Conservation (phyloP, 1,139 yeast genomes). For the Debaryomyces fabryi region DNA sequence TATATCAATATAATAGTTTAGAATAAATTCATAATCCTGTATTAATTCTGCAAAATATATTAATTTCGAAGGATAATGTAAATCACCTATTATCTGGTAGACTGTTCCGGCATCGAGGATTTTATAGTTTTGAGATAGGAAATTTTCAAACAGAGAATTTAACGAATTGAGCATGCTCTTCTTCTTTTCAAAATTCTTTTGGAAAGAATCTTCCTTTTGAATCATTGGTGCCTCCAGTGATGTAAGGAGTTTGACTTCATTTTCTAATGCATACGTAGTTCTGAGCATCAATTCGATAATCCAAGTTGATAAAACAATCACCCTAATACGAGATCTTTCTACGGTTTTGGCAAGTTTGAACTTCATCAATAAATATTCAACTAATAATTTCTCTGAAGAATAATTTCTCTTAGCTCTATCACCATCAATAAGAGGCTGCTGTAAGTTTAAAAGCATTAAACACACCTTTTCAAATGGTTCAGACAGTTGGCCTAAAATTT, state of each 20-base stretch:
- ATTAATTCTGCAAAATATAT: conserved; percentile 69
- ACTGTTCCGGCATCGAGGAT: conserved; percentile 64
- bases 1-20: conserved; percentile 66
- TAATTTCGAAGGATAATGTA: conserved; percentile 65
- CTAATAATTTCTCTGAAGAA: conserved; percentile 39
- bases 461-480: conserved; percentile 76
- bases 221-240: not conserved
- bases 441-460: conserved; percentile 56
- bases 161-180: conserved; percentile 19
- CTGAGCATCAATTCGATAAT: conserved; percentile 62
- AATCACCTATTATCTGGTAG: conserved; percentile 70
- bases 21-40: conserved; percentile 68
- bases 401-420: conserved; percentile 23
- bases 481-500: conserved; percentile 61
- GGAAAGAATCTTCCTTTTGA: conserved; percentile 1
- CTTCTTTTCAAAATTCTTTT: not conserved
- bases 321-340: conserved; percentile 52
- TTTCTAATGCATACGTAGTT: conserved; percentile 25
- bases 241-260: conserved; percentile 15
- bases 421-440: conserved; percentile 12
- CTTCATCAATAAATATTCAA: conserved; percentile 60
- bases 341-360: conserved; percentile 39
- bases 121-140: conserved; percentile 52
- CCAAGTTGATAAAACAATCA: conserved; percentile 77
- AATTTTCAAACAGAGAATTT: conserved; percentile 47